Conservation (phyloP, 2,329 filamentous ascomycete species). For the Fusarium zealandicum region DNA sequence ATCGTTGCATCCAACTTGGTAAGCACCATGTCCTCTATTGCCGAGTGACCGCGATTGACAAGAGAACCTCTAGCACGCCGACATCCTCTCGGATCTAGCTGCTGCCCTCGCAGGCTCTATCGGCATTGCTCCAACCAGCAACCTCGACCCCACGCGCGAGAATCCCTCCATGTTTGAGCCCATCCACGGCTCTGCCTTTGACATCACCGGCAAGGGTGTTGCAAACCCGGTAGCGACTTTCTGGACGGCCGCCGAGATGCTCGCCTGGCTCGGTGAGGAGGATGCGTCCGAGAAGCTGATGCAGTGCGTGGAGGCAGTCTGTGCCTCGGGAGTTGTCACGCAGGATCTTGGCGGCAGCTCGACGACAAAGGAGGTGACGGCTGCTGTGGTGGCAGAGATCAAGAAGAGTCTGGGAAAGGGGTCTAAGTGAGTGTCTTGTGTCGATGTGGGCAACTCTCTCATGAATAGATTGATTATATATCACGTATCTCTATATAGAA, state of each 20-base stretch:
- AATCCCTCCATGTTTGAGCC: slow-evolving; percentile 68
- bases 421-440: neutral
- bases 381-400: slow-evolving; percentile 42
- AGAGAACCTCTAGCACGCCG: slow-evolving; percentile 52
- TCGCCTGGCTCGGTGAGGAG: slow-evolving; percentile 63
- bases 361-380: slow-evolving; percentile 47
- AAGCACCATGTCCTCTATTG: neutral
- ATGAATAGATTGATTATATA: neutral
- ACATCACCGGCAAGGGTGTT: slow-evolving; percentile 63
- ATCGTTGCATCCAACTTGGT: slow-evolving; percentile 68
- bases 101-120: slow-evolving; percentile 75
- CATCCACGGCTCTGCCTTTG: slow-evolving; percentile 66
- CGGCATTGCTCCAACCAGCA: slow-evolving; percentile 74
- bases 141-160: slow-evolving; percentile 66
- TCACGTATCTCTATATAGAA: neutral
- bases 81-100: slow-evolving; percentile 75
- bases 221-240: slow-evolving; percentile 66
- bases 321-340: slow-evolving; percentile 59
- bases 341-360: slow-evolving; percentile 60
- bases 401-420: slow-evolving; percentile 32
- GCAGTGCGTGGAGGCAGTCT: slow-evolving; percentile 60
- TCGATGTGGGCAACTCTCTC: neutral
- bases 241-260: slow-evolving; percentile 66
- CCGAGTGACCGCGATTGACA: slow-evolving; percentile 23
- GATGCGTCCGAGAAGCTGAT: slow-evolving; percentile 58